Conservation (phyloP, 2,329 filamentous ascomycete species). For the Lachnellula subtilissima region DNA sequence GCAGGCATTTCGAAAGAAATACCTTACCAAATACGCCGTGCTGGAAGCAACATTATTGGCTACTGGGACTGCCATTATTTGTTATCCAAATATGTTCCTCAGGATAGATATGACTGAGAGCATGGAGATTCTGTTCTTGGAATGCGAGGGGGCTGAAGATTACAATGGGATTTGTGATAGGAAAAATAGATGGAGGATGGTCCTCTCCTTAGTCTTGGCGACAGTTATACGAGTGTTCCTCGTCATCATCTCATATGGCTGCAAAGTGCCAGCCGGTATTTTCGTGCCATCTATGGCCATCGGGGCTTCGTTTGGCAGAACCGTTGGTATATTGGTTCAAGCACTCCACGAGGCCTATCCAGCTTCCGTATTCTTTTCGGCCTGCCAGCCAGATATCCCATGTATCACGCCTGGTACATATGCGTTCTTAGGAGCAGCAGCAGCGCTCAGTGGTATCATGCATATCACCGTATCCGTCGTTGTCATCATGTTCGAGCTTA, state of each 20-base stretch:
- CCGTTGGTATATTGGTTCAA: conserved; percentile 92
- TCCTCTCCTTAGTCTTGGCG: conserved; percentile 71
- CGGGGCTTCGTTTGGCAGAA: conserved; percentile 87
- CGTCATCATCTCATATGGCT: conserved; percentile 94
- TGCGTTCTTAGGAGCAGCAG: conserved; percentile 87
- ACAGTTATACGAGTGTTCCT: conserved; percentile 77
- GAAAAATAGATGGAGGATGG: conserved; percentile 70
- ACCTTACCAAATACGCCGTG: conserved; percentile 77
- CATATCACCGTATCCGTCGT: conserved; percentile 95
- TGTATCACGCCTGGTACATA: conserved; percentile 98
- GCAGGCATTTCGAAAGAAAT: conserved; percentile 91
- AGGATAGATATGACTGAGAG: conserved; percentile 98
- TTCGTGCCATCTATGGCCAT: conserved; percentile 98
- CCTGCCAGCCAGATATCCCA: conserved; percentile 84
- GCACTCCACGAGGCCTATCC: conserved; percentile 82
- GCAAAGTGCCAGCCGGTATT: conserved; percentile 95
- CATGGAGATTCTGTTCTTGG: conserved; percentile 95
- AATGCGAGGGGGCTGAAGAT: conserved; percentile 84
- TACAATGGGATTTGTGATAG: conserved; percentile 85
- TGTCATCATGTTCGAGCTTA: conserved; percentile 99
- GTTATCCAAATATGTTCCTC: conserved; percentile 92
- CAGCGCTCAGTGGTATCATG: conserved; percentile 93
- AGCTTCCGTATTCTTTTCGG: conserved; percentile 75
- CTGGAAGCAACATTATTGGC: conserved; percentile 83
- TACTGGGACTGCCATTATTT: conserved; percentile 80